Conservation (phyloP, 345 rosid genomes). For the Erodium maritimum region DNA sequence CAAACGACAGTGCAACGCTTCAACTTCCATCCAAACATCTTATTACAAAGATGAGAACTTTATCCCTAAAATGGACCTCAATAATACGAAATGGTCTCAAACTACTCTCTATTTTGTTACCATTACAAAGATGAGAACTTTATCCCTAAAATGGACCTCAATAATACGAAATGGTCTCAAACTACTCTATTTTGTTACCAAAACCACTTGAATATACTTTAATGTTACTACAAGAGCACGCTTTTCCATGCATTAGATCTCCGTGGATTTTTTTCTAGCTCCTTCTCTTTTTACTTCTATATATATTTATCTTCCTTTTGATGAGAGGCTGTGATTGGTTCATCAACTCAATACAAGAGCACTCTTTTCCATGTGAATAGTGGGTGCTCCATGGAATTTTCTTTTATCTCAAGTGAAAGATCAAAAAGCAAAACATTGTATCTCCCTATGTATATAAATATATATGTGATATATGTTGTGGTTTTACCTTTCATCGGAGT, state of each 20-base stretch:
- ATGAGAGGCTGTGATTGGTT: conserved; percentile 4
- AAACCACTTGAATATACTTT: background rate
- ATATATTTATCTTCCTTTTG: background rate
- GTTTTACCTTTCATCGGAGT: too few relatives aligned
- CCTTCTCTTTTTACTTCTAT: conserved; percentile 11
- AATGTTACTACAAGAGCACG: conserved; percentile 25
- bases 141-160: too few relatives aligned
- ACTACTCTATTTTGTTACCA: conserved; percentile 11
- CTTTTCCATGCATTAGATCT: conserved; percentile 31
- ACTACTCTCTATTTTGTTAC: conserved; percentile 11
- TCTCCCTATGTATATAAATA: background rate
- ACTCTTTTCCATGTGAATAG: conserved; percentile 40
- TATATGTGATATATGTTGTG: too few relatives aligned
- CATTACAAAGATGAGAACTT: too few relatives aligned
- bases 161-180: background rate
- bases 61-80: too few relatives aligned
- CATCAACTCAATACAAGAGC: conserved; percentile 26
- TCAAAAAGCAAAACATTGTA: conserved; percentile 21
- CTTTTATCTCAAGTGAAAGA: conserved; percentile 31
- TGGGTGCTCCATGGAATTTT: conserved; percentile 20
- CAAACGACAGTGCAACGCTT: too few relatives aligned
- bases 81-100: background rate
- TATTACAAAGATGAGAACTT: too few relatives aligned
- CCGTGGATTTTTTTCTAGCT: too few relatives aligned
- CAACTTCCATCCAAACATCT: too few relatives aligned